Base-by-base conservation (phyloP, 192 early-diverging fungal genomes). In the Lunasporangiospora selenospora region DNA sequence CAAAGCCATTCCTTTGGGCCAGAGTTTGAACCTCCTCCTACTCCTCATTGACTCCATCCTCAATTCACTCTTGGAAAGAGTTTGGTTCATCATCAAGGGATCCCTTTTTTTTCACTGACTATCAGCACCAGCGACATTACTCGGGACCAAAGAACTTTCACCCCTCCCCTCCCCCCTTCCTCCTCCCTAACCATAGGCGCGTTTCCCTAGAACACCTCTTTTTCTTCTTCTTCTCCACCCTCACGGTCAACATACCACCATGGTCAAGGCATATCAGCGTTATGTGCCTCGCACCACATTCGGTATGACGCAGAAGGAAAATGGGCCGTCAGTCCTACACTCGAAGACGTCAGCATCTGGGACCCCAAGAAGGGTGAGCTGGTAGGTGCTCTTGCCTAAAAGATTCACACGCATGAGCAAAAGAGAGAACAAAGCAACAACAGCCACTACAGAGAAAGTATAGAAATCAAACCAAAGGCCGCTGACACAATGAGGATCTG, bases 281-380 rank as follows among this genome's bases (percentile, higher is more conserved):
- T 99, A 98, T 75, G 87, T 87, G 60, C 83, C 89, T 33, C 78
- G 81, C 41, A 82, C 85, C 62, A 81, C 82, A 47, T 96, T 98
- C 81, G 97, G 95, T 93, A 90, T 45, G 89, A 90, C 67, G 52
- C 65, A 23, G 82, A 76, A 3, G 94, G 89, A 33, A 90, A 85
- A 76, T 75, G 84, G 51, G 90, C 90, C 45, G 81, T 97, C 24
- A 82, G 92, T 1, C 89, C 95, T 12, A 88, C 92, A 3, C 84
- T 99, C 31, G 94, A 97, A 75, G 83, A 87, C 53, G 85, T 94
- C 44, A 75, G 82, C 42, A 75, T 95, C 23, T 98, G 93, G 93
- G 90, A 98, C 71, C 79, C 91, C 34, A 90, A 92, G 67, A 92
- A 89, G 60, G 97, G 93, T 34, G 83, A 80, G 24, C 71, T 88